phyloP scores from a whole-genome alignment of 116 monocot species.

The Iris pallida region DNA sequence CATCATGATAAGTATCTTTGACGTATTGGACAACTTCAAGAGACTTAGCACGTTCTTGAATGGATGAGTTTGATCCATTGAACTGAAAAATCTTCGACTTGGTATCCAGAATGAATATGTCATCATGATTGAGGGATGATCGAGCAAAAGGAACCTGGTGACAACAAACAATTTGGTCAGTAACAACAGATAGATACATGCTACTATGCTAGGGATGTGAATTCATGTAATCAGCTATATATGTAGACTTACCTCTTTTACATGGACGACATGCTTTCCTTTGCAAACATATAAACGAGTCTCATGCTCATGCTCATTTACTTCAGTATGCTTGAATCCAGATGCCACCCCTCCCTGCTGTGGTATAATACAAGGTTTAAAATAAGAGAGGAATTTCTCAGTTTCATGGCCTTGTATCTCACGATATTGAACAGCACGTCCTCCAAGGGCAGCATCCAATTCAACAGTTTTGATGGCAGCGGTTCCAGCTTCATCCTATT shows the following conservation, averaged over 20 bases:
- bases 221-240: too few species aligned
- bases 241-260: slow-evolving; percentile 42
- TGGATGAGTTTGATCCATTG: slow-evolving; percentile 88
- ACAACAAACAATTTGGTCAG: not conserved
- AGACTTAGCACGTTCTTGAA: slow-evolving; percentile 95
- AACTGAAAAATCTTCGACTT: slow-evolving; percentile 95
- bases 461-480: slow-evolving; percentile 86
- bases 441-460: slow-evolving; percentile 87
- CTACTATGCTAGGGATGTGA: not conserved
- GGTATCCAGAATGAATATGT: slow-evolving; percentile 92
- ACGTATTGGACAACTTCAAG: slow-evolving; percentile 91
- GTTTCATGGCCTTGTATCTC: slow-evolving; percentile 88
- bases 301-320: slow-evolving; percentile 45
- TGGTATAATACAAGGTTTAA: slow-evolving; percentile 94
- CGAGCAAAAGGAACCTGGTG: slow-evolving; percentile 70
- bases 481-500: slow-evolving; percentile 80
- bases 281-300: slow-evolving; percentile 41
- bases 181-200: not conserved
- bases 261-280: slow-evolving; percentile 54
- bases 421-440: slow-evolving; percentile 86
- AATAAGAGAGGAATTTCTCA: slow-evolving; percentile 85
- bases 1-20: slow-evolving; percentile 82
- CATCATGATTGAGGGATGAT: slow-evolving; percentile 83
- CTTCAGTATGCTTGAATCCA: slow-evolving; percentile 71
- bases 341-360: slow-evolving; percentile 73